These are phyloP conservation scores for Knoxdaviesia proteae DNA, from an alignment of 2,329 filamentous ascomycete species.

Conservation along the genomic window DNA sequence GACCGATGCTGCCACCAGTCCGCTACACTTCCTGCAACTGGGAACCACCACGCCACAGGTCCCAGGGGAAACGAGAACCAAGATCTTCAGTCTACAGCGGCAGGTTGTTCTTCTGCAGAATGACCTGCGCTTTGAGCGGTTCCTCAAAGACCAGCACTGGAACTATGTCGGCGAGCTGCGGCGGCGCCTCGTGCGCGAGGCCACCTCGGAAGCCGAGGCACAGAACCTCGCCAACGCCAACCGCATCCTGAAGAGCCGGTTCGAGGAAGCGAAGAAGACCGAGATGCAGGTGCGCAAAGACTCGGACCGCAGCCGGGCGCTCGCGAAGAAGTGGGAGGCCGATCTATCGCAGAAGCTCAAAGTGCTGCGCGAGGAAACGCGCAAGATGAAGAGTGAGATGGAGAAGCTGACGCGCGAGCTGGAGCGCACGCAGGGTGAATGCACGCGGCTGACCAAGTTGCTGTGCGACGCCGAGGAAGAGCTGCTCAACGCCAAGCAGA, in stretches of 20 bases:
- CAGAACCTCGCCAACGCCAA: conserved; percentile 65
- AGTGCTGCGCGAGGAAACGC: conserved; percentile 47
- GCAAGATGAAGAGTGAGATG: conserved; percentile 37
- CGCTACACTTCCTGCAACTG: too few relatives aligned
- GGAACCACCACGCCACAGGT: too few relatives aligned
- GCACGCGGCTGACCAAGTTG: conserved; percentile 41
- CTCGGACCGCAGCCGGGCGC: conserved; percentile 46
- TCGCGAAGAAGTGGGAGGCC: conserved; percentile 60
- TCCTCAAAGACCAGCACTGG: conserved; percentile 66
- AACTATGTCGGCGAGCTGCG: conserved; percentile 63
- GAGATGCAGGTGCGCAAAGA: conserved; percentile 53
- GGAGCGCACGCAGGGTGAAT: conserved; percentile 34
- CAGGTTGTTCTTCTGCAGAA: conserved; percentile 61
- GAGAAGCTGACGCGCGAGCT: conserved; percentile 36
- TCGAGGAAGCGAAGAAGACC: conserved; percentile 51
- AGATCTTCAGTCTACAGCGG: conserved; percentile 29
- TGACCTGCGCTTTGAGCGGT: conserved; percentile 65
- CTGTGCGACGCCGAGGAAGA: conserved; percentile 49
- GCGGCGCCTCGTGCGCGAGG: conserved; percentile 53
- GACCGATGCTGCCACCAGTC: conserved; percentile 14
- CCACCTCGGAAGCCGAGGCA: conserved; percentile 61
- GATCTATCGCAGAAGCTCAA: conserved; percentile 48
- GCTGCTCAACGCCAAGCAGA: conserved; percentile 42
- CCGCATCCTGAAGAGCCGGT: conserved; percentile 47
- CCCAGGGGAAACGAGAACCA: too few relatives aligned